Evolutionary conservation across 2,329 filamentous ascomycete genomes (phyloP), one percentile per base, ranked within the genome.

Genomic region (Fusarium temperatum): DNA sequence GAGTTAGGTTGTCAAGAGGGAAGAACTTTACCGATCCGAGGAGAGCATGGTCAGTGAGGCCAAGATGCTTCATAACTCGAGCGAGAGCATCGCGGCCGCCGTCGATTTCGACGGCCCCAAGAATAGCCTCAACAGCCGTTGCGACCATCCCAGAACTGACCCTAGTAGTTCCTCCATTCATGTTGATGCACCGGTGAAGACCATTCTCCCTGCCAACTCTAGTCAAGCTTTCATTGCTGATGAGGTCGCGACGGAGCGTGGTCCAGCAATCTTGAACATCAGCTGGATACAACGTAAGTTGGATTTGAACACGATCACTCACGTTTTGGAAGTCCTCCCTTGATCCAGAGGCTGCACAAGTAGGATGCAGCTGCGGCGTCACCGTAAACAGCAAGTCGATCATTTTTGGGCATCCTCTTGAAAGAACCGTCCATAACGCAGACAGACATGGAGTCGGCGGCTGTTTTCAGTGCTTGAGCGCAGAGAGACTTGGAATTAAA

Each of bases 201-300:
- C 45, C 57, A 1, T 9, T 17, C 2, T 24, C 20, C 28, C 4
- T n/a, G 0, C 57, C 26, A 11, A 54, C 45, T 6, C 3, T 8
- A 11, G n/a, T 6, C 0, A 61, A 6, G 22, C n/a, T 26, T 1
- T 22, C 28, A 3, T 60, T 60, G 6, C 57, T 39, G 8, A 42
- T 38, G 2, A 41, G 22, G 1, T 54, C 45, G 10, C 28, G 10
- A 1, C 36, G 22, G 7, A 60, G n/a, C 1, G 36, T 41, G 8
- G 45, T 54, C 57, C 45, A 60, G 35, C 35, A 53, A 32, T 54
- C 57, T 60, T 41, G 2, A 0, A 0, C 2, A 1, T 44, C 22
- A 44, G 38, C 38, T 8, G 1, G 9, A 30, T 18, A 7, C 6
- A 18, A 22, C 2, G 2, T 9, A 4, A 20, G 6, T 8, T 15